Percentiles rank a stretch among this genome's conserved stretches.
Evolutionary conservation across 306 rosid species (phyloP).

Genomic region (Ormosia semicastrata): DNA sequence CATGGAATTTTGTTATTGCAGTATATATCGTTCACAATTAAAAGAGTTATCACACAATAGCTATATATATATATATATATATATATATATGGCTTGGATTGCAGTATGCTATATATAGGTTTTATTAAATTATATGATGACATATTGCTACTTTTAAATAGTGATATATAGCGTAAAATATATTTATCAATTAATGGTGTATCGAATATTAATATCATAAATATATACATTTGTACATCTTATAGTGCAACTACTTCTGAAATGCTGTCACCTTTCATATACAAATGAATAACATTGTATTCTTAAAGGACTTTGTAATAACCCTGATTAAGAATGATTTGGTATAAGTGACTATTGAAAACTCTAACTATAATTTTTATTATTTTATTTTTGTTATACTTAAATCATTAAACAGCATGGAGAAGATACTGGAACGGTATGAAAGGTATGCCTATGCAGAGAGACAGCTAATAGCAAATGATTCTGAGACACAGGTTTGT

Average conservation of each 20-base stretch:
- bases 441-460: constrained; percentile 85
- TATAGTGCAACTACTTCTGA: not conserved
- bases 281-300: not conserved
- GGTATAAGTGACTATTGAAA: not conserved
- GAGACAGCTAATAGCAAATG: constrained; percentile 54
- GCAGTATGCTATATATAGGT: not conserved
- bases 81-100: not conserved
- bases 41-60: no score
- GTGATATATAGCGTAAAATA: not conserved
- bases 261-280: not conserved
- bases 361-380: not conserved
- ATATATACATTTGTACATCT: not conserved
- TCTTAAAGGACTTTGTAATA: not conserved
- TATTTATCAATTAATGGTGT: not conserved
- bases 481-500: constrained; percentile 66
- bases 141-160: no score
- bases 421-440: constrained; percentile 83
- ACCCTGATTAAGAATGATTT: not conserved
- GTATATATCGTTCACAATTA: not conserved
- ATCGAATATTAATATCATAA: no score
- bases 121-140: no score
- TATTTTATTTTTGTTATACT: not conserved
- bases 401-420: constrained; percentile 60
- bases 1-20: not conserved
- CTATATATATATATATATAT: no score